These are phyloP conservation scores for Neofusicoccum umdonicola DNA, from an alignment of 2,329 filamentous ascomycete genomes.

Conservation along the genomic window DNA sequence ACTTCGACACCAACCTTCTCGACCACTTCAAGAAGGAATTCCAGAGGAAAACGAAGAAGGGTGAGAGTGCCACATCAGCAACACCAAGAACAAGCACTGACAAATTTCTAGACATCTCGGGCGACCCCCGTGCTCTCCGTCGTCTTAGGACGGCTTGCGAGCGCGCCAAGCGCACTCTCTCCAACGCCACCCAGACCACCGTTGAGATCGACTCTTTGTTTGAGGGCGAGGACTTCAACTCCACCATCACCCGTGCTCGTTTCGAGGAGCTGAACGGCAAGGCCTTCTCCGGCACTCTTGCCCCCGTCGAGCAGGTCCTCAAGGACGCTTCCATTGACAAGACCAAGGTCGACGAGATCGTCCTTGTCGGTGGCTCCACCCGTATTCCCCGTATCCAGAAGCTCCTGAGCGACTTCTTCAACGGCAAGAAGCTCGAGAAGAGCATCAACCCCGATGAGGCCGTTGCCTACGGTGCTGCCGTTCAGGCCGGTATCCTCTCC, in stretches of 20 bases:
- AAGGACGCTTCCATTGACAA: slow-evolving; percentile 90
- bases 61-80: background rate
- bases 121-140: slow-evolving; percentile 87
- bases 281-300: slow-evolving; percentile 88
- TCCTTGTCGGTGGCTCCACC: slow-evolving; percentile 97
- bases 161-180: slow-evolving; percentile 98
- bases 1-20: slow-evolving; percentile 94
- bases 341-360: slow-evolving; percentile 93
- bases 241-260: slow-evolving; percentile 95
- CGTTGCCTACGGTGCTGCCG: slow-evolving; percentile 96
- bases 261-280: slow-evolving; percentile 98
- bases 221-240: slow-evolving; percentile 96
- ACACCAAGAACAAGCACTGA: background rate
- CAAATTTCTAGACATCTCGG: slow-evolving; percentile 51
- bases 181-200: slow-evolving; percentile 94
- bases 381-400: slow-evolving; percentile 99
- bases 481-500: slow-evolving; percentile 97
- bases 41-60: slow-evolving; percentile 72
- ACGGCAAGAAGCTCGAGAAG: slow-evolving; percentile 99
- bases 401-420: slow-evolving; percentile 97
- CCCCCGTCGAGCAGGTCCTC: slow-evolving; percentile 93
- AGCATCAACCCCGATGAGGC: slow-evolving; percentile 99
- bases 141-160: slow-evolving; percentile 97
- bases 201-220: slow-evolving; percentile 99
- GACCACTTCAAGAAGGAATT: slow-evolving; percentile 98